phyloP scores from a whole-genome alignment of 2,329 filamentous ascomycete genomes.

The Pleurostoma richardsiae region DNA sequence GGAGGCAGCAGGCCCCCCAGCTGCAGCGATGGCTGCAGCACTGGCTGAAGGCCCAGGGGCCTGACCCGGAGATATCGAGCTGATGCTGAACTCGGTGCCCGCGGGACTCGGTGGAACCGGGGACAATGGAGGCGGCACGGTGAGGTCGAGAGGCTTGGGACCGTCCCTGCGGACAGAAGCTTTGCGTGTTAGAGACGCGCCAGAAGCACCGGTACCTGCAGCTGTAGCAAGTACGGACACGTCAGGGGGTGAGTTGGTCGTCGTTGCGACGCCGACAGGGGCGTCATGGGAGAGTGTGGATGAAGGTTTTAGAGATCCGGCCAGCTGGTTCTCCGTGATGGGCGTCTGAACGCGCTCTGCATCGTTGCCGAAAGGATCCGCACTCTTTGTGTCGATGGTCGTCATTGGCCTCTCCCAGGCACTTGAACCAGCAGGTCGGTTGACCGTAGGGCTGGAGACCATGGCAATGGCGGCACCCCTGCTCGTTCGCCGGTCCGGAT shows the following conservation, averaged over 20 bases:
- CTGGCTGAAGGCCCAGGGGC: constrained; percentile 38
- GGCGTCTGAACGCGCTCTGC: constrained; percentile 45
- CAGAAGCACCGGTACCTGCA: constrained; percentile 7
- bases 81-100: constrained; percentile 58
- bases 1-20: constrained; percentile 52
- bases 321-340: constrained; percentile 24
- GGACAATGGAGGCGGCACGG: constrained; percentile 29
- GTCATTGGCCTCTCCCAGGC: constrained; percentile 42
- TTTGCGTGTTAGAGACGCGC: constrained; percentile 38
- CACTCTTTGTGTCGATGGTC: constrained; percentile 41
- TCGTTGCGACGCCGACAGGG: constrained; percentile 31
- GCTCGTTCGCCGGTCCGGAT: constrained; percentile 43
- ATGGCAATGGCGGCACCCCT: constrained; percentile 38
- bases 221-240: constrained; percentile 15
- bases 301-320: constrained; percentile 2
- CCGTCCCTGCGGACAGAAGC: constrained; percentile 51
- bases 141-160: constrained; percentile 49
- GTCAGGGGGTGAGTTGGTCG: constrained; percentile 19
- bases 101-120: constrained; percentile 52
- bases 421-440: constrained; percentile 25
- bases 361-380: constrained; percentile 68
- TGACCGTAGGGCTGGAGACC: constrained; percentile 17
- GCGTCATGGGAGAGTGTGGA: constrained; percentile 26
- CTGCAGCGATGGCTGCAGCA: constrained; percentile 57
- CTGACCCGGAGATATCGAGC: constrained; percentile 45